Conservation (phyloP, 1,139 yeast species). For the Oligophagozyma castellii region DNA sequence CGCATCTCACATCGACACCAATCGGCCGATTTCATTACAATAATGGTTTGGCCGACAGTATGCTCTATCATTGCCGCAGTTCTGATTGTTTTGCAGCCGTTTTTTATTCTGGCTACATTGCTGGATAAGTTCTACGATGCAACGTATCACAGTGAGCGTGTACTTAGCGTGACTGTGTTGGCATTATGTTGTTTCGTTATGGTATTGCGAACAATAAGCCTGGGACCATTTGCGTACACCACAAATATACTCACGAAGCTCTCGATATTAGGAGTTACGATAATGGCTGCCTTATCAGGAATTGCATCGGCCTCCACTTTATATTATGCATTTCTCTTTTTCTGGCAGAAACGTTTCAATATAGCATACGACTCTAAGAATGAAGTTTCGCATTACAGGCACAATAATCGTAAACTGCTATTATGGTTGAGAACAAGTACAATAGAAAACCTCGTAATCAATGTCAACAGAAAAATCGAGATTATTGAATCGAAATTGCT, state of each 20-base stretch:
- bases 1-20: constrained; percentile 13
- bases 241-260: constrained; percentile 39
- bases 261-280: constrained; percentile 57
- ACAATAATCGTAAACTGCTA: constrained; percentile 8
- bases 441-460: constrained; percentile 9
- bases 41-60: constrained; percentile 18
- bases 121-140: constrained; percentile 25
- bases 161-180: constrained; percentile 13
- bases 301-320: constrained; percentile 66
- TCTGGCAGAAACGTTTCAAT: constrained; percentile 7
- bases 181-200: constrained; percentile 12
- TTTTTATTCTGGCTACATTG: constrained; percentile 19
- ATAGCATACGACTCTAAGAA: constrained; percentile 2
- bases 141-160: constrained; percentile 13
- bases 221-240: constrained; percentile 27
- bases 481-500: constrained; percentile 8
- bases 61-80: constrained; percentile 12
- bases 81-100: constrained; percentile 24
- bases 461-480: constrained; percentile 11
- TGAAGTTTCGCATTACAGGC: constrained; percentile 1
- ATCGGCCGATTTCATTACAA: constrained; percentile 13
- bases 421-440: constrained; percentile 15
- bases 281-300: constrained; percentile 61
- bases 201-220: constrained; percentile 7
- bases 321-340: constrained; percentile 26